Percentiles rank a stretch among this genome's conserved stretches.
Conservation (phyloP, 2,329 filamentous ascomycete genomes). For the Aureobasidium subglaciale region DNA sequence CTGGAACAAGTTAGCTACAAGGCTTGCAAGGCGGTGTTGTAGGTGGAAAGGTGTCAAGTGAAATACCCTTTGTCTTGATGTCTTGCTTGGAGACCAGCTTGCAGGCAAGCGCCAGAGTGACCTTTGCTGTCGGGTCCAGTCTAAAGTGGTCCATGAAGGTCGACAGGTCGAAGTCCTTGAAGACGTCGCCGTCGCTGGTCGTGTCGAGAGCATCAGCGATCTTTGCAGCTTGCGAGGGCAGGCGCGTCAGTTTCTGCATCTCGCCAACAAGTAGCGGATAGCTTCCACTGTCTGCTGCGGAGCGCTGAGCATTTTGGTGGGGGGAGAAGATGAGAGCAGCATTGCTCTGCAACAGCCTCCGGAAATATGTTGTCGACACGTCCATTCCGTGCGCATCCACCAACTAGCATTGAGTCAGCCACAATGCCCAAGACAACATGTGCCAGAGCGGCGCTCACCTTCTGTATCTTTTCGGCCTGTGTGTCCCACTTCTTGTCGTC, state of each 20-base stretch:
- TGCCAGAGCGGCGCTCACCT: conserved; percentile 51
- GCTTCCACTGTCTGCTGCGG: conserved; percentile 60
- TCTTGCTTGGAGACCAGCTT: conserved; percentile 74
- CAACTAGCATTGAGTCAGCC: conserved; percentile 51
- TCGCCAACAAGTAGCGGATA: conserved; percentile 77
- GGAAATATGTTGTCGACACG: conserved; percentile 92
- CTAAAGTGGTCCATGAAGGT: conserved; percentile 96
- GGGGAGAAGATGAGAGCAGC: conserved; percentile 71
- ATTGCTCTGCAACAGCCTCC: conserved; percentile 85
- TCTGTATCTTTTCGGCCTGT: conserved; percentile 84
- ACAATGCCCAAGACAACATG: background rate
- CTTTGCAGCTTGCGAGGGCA: conserved; percentile 75
- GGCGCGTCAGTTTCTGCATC: conserved; percentile 76
- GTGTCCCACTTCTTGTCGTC: conserved; percentile 96
- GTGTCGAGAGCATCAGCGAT: conserved; percentile 91
- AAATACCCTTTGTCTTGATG: conserved; percentile 77
- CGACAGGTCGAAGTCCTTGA: conserved; percentile 92
- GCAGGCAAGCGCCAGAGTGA: conserved; percentile 80
- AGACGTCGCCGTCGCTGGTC: conserved; percentile 75
- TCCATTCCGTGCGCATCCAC: conserved; percentile 99
- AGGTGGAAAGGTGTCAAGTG: background rate
- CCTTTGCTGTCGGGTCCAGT: conserved; percentile 80
- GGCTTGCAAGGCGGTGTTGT: background rate
- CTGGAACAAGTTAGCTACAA: conserved; percentile 40
- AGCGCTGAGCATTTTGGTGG: conserved; percentile 48